These are phyloP conservation scores for Sextonia rubra DNA, from an alignment of 164 flowering plant genomes.

Conservation along the genomic window DNA sequence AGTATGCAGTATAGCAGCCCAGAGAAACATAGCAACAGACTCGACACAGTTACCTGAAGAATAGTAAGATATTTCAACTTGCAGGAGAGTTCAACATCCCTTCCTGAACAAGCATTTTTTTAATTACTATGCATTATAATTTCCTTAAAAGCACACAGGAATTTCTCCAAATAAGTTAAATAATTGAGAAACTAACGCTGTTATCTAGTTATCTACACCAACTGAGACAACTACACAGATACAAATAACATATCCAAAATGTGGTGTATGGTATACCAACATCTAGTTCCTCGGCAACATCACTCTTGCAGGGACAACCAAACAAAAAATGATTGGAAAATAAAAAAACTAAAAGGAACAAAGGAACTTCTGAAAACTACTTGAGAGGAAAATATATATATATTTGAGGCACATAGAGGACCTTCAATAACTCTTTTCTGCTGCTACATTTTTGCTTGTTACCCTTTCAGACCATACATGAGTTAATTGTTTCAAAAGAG, in stretches of 20 bases:
- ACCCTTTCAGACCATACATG: neutral
- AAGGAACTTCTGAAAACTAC: neutral
- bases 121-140: conserved; percentile 4
- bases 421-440: neutral
- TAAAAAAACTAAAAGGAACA: neutral
- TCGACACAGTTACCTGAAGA: conserved; percentile 22
- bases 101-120: conserved; percentile 24
- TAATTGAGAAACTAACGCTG: neutral
- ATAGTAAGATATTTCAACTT: conserved; percentile 20
- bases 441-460: neutral
- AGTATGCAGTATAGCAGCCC: neutral
- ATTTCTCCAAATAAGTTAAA: neutral
- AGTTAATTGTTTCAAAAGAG: neutral
- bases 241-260: neutral
- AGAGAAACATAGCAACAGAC: conserved; percentile 9
- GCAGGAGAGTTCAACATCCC: conserved; percentile 23
- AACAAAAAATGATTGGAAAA: neutral
- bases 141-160: neutral
- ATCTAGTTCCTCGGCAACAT: neutral
- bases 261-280: neutral
- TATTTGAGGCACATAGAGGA: neutral
- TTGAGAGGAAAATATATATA: neutral
- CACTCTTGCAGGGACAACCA: neutral
- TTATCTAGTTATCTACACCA: neutral
- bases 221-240: neutral